Evolutionary conservation across 225 moss, liverwort and hornwort genomes (phyloP).

Genomic region (Polytrichum formosum): DNA sequence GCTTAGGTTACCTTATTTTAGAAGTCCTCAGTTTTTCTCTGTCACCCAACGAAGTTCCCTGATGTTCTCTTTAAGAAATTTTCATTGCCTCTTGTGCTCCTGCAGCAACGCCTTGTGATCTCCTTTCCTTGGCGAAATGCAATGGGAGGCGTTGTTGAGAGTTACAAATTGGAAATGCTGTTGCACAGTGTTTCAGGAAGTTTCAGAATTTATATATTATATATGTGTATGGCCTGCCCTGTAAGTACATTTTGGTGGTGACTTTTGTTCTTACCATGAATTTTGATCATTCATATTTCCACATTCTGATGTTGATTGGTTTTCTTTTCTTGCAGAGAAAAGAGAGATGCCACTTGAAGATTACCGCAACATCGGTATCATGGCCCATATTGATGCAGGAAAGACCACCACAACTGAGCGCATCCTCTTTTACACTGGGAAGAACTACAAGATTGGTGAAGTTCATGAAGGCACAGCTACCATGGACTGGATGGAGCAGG

Average conservation of each 20-base stretch:
- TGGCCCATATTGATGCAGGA: slow-evolving; percentile 98
- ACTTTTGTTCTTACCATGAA: neutral
- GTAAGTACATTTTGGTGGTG: neutral
- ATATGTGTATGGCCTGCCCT: neutral
- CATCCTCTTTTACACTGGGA: slow-evolving; percentile 92
- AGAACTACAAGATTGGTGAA: slow-evolving; percentile 96
- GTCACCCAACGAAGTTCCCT: no score
- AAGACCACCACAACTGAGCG: slow-evolving; percentile 97
- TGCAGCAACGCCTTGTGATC: no score
- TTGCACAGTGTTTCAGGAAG: no score
- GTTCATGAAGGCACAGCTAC: slow-evolving; percentile 98
- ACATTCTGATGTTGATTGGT: neutral
- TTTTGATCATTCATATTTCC: neutral
- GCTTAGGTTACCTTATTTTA: no score
- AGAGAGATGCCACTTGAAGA: slow-evolving; percentile 67
- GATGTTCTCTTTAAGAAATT: no score
- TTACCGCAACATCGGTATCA: slow-evolving; percentile 97
- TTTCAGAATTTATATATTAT: no score
- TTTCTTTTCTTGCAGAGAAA: slow-evolving; percentile 42
- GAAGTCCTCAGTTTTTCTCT: no score
- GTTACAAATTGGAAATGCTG: no score
- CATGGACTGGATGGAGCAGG: slow-evolving; percentile 99
- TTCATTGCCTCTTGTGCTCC: no score
- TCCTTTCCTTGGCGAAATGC: no score
- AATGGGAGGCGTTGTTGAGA: no score